Evolutionary conservation across 2,329 filamentous ascomycete species (phyloP).

Genomic region (Alternaria panax): DNA sequence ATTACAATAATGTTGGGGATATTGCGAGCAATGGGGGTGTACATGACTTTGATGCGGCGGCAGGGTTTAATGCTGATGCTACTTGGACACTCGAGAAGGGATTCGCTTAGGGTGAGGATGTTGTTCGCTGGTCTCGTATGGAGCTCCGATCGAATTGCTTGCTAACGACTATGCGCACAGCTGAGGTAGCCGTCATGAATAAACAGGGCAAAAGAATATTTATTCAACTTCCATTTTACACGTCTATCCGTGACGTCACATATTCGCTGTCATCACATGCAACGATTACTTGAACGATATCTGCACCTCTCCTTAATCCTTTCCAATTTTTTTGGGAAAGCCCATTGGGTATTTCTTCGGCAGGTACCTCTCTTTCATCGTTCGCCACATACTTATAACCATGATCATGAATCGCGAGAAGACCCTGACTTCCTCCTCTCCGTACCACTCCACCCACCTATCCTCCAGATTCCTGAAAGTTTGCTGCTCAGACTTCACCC

Average conservation of each 20-base stretch:
- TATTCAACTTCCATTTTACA: no score
- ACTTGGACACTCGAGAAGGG: slow-evolving; percentile 52
- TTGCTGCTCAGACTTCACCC: background rate
- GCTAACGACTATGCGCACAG: background rate
- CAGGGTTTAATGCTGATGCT: slow-evolving; percentile 62
- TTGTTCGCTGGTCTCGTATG: no score
- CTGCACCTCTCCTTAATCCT: no score
- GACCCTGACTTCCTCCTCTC: background rate
- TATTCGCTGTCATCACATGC: no score
- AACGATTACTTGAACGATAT: no score
- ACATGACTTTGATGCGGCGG: slow-evolving; percentile 60
- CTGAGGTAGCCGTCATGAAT: background rate
- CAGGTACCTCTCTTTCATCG: no score
- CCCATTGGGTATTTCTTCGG: no score
- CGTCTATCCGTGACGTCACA: no score
- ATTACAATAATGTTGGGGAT: slow-evolving; percentile 59
- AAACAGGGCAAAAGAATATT: no score
- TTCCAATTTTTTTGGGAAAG: no score
- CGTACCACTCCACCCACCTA: background rate
- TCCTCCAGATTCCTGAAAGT: background rate
- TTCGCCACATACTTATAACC: background rate
- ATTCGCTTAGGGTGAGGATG: slow-evolving; percentile 7
- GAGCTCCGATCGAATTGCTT: no score
- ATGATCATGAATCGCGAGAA: background rate
- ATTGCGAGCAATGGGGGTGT: slow-evolving; percentile 64